Evolutionary conservation across 495 filamentous ascomycete species (phyloP).

Genomic region (Glonium stellatum): DNA sequence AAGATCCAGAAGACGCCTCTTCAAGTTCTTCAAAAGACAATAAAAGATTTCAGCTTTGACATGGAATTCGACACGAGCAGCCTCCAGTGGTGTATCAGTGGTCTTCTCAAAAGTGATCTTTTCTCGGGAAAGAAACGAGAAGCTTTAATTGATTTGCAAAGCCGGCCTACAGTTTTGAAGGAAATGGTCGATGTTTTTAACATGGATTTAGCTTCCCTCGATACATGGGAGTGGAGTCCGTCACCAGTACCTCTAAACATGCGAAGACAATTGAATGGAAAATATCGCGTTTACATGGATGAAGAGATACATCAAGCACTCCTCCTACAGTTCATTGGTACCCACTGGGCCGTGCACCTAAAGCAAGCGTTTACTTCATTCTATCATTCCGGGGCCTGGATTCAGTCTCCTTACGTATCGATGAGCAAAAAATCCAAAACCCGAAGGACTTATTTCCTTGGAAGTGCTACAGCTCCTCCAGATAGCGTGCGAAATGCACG

Average conservation of each 20-base stretch:
- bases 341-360: conserved; percentile 25
- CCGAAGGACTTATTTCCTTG: conserved; percentile 33
- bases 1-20: conserved; percentile 26
- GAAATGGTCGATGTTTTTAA: conserved; percentile 33
- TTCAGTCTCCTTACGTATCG: conserved; percentile 9
- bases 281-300: conserved; percentile 29
- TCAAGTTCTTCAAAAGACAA: conserved; percentile 20
- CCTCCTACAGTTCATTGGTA: conserved; percentile 29
- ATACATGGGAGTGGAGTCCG: conserved; percentile 26
- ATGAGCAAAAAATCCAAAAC: conserved; percentile 26
- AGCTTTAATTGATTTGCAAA: conserved; percentile 22
- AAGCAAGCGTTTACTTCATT: conserved; percentile 27
- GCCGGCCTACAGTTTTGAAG: conserved; percentile 16
- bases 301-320: conserved; percentile 31
- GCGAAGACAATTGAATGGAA: conserved; percentile 28
- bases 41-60: conserved; percentile 13
- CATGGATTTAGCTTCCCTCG: conserved; percentile 26
- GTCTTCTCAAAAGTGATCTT: conserved; percentile 26
- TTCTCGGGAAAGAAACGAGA: conserved; percentile 26
- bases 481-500: conserved; percentile 24
- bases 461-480: not conserved
- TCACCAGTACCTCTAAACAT: conserved; percentile 24
- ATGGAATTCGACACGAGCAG: not conserved
- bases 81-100: conserved; percentile 15
- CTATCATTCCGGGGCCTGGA: conserved; percentile 21